Evolutionary conservation across 768 basidiomycete genomes (phyloP), one percentile per base, ranked within the genome.

Genomic region (Suillus subluteus): DNA sequence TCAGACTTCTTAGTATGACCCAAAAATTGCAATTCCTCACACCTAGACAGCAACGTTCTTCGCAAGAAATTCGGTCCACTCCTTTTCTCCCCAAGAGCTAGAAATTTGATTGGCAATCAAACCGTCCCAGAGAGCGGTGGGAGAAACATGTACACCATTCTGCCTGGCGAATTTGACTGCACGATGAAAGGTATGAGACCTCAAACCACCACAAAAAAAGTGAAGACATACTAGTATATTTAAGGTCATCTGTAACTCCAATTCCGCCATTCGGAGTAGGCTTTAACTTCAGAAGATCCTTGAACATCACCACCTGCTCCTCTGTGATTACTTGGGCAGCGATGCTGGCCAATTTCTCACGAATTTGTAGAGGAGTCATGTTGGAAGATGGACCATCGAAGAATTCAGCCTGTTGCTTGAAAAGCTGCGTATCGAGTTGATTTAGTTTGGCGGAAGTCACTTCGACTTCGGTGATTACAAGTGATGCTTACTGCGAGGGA

Each of bases 61-160:
- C 58, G 80, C 79, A 38, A 97, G 82, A 78, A 91, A 98, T 55
- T 88, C 84, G 23, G 79, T 81, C 95, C 95, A 97, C 74, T 98
- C 92, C 48, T 82, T 82, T 73, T 90, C 84, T 5, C 86, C 90
- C 92, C 94, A 98, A 26, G 88, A 85, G 73, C 94, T 95, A 6
- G 90, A 91, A 40, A 96, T 82, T 58, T 92, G 89, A 59, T 81
- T 84, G 13, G 87, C 90, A 62, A 93, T 73, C 64, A 90, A 81
- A 61, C 94, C 92, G 70, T 95, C 90, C 87, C 88, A 91, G 2
- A 93, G 79, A 3, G 83, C 86, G 48, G 94, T 91, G 5, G 95
- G 94, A 1, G 95, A 96, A 58, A 97, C 94, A 70, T 98, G 96
- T 48, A 98, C 88, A 3, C 92, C 84, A 68, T 98, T 98, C 80